These are phyloP conservation scores for Cercis canadensis DNA, from an alignment of 306 rosid species.

Conservation along the genomic window DNA sequence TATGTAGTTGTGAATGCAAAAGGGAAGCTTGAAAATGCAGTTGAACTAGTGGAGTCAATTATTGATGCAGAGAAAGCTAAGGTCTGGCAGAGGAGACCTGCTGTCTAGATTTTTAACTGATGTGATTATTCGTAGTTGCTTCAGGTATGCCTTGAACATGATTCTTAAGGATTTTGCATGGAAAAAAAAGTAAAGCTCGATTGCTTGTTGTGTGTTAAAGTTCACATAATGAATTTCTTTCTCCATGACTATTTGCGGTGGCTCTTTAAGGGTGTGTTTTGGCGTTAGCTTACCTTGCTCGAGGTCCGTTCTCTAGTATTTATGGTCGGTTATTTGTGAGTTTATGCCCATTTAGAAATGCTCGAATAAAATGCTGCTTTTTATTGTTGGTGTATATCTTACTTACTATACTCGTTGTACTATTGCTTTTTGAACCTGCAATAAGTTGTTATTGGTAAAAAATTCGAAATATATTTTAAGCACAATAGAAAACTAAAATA, in stretches of 20 bases:
- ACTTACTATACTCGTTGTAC: neutral
- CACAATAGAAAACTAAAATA: no score
- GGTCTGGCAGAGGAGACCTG: constrained; percentile 70
- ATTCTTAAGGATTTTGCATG: neutral
- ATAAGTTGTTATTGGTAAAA: no score
- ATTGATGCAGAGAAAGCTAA: constrained; percentile 91
- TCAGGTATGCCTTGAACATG: constrained; percentile 14
- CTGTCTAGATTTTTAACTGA: constrained; percentile 41
- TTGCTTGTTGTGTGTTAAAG: neutral
- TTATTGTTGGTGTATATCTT: neutral
- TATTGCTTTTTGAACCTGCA: no score
- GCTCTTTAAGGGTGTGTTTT: no score
- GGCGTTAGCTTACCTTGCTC: neutral
- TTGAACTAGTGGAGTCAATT: constrained; percentile 67
- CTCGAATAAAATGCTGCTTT: neutral
- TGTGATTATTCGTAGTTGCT: neutral
- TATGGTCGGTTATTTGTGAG: neutral
- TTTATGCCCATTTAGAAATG: neutral
- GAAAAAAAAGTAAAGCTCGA: neutral
- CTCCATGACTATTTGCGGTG: neutral
- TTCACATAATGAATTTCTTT: neutral
- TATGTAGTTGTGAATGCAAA: constrained; percentile 87
- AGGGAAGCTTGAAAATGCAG: constrained; percentile 84
- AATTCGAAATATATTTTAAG: no score
- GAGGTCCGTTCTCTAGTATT: neutral